Percentiles rank a stretch among this genome's conserved stretches.
Conservation (phyloP, 2,329 filamentous ascomycete species). For the Stagonosporopsis rhizophila region DNA sequence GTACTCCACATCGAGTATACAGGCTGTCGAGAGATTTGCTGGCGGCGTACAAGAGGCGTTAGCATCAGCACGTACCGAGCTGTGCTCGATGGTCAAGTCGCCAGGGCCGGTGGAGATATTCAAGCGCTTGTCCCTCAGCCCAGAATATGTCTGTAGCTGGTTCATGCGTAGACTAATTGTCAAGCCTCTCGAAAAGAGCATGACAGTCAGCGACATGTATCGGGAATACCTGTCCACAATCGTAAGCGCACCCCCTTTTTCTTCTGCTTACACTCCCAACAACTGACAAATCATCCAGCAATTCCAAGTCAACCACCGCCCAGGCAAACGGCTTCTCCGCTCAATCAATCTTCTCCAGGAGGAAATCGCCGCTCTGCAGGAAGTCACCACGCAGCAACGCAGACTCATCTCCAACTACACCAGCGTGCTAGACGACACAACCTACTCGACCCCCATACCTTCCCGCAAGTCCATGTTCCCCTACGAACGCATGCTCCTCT, state of each 20-base stretch:
- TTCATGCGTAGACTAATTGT: slow-evolving; percentile 41
- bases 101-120: slow-evolving; percentile 13
- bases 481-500: slow-evolving; percentile 32
- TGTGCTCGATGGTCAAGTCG: slow-evolving; percentile 38
- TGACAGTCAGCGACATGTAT: slow-evolving; percentile 42
- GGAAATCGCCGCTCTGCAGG: slow-evolving; percentile 33
- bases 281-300: slow-evolving; percentile 30
- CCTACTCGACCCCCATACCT: slow-evolving; percentile 30
- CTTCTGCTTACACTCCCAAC: too few species aligned
- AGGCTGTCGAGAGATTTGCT: slow-evolving; percentile 29
- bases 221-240: slow-evolving; percentile 41
- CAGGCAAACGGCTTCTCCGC: slow-evolving; percentile 43
- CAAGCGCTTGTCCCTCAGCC: slow-evolving; percentile 32
- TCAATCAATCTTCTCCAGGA: slow-evolving; percentile 45
- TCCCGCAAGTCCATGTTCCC: slow-evolving; percentile 31
- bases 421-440: slow-evolving; percentile 33
- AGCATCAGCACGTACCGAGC: slow-evolving; percentile 25
- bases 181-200: slow-evolving; percentile 35
- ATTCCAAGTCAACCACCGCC: slow-evolving; percentile 46
- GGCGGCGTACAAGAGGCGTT: slow-evolving; percentile 23
- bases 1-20: background rate
- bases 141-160: slow-evolving; percentile 42
- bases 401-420: slow-evolving; percentile 36
- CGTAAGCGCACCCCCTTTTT: slow-evolving; percentile 22
- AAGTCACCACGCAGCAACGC: slow-evolving; percentile 38